Evolutionary conservation across 1,139 yeast genomes (phyloP), one percentile per base, ranked within the genome.

Genomic region (Hemisphaericaspora lyxosophila): DNA sequence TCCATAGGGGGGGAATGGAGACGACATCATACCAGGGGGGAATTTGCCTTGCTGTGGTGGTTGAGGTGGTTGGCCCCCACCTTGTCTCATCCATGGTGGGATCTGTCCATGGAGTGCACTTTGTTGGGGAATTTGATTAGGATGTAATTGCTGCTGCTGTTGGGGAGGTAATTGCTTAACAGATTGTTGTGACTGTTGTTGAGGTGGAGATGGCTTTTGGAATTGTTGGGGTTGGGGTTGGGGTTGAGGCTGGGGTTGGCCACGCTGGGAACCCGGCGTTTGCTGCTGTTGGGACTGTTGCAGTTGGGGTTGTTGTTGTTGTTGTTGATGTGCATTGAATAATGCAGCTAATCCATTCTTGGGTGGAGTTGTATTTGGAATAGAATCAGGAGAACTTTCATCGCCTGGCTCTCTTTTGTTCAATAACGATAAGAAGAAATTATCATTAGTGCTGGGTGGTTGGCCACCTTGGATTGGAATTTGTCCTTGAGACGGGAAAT

Each of bases 361-460:
- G 17, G 26, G 33, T 1, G 46, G 39, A 28, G 51, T 36, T 33
- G 50, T 26, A 33, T 43, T 15, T 20, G 46, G 19, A 26, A 49
- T 24, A 31, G 30, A 14, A 16, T 33, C 31, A 14, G 34, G 27
- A 3, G 35, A 23, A 5, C 25, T 33, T 24, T 34, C 33, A 17
- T 28, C 28, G 16, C 33, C 33, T n/a, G 26, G 26, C 2, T 8
- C 63, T 34, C 60, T 57, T 49, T 72, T 77, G 34, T 62, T 64
- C 51, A 78, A 56, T 40, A 79, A 60, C 0, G 83, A 75, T 64
- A 73, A 65, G 54, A 79, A 77, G 46, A 79, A 79, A 5, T 74
- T 60, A 43, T 77, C 82, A 47, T 75, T 74, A 18, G 39, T 24
- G 20, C 26, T 36, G 2, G 34, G 35, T n/a, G 54, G 50, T 18